These are phyloP conservation scores for Yamadazyma takamatsuzukensis DNA, from an alignment of 805 yeast genomes.

Conservation along the genomic window DNA sequence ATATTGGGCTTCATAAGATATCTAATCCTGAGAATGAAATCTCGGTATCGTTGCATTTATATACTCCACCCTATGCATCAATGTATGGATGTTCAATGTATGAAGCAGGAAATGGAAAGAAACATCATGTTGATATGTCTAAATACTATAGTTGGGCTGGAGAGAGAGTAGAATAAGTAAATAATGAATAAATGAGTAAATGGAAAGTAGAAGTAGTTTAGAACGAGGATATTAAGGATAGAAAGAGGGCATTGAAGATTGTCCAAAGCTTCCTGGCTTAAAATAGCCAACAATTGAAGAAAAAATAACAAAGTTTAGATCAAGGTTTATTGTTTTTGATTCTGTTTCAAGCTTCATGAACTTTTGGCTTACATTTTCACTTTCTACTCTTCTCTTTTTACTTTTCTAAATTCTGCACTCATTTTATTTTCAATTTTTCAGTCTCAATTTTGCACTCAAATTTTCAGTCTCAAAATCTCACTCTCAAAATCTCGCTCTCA, in stretches of 20 bases:
- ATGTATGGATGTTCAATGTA: slow-evolving; percentile 51
- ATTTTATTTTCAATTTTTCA: neutral
- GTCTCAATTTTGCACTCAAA: neutral
- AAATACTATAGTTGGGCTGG: slow-evolving; percentile 65
- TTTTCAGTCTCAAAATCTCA: neutral
- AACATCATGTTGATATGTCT: slow-evolving; percentile 55
- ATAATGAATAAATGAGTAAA: no score
- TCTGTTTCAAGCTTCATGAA: no score
- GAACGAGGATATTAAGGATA: no score
- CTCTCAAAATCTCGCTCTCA: neutral
- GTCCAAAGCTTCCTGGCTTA: no score
- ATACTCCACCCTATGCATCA: slow-evolving; percentile 75
- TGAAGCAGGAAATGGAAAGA: slow-evolving; percentile 47
- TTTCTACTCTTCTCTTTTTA: neutral
- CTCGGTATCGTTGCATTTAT: slow-evolving; percentile 65
- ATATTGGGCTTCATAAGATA: slow-evolving; percentile 64
- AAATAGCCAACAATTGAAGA: no score
- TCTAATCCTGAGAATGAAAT: slow-evolving; percentile 41
- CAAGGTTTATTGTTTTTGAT: no score
- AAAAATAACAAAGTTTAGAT: no score
- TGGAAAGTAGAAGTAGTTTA: no score
- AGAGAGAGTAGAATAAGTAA: no score
- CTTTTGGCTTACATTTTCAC: no score
- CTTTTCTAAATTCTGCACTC: neutral
- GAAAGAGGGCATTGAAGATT: no score